A percentile compares a stretch with the other conserved stretches of the same genome.
Evolutionary conservation across 371 early-diverging fungal genomes (phyloP).

Genomic region (Rozella allomycis): DNA sequence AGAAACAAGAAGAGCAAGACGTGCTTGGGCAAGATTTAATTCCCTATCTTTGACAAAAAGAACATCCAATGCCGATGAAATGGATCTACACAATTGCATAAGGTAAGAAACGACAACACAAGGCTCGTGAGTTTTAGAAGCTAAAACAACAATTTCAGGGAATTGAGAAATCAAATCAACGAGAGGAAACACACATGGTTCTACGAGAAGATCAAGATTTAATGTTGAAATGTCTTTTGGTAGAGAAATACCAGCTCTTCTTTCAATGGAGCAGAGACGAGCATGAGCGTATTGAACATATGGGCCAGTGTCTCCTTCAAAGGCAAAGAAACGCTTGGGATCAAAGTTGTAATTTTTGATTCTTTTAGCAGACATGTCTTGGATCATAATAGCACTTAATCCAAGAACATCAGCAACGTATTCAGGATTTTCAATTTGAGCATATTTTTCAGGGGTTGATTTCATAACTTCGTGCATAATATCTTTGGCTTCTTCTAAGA

Average conservation of each 20-base stretch:
- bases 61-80: constrained; percentile 58
- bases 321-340: constrained; percentile 82
- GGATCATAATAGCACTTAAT: constrained; percentile 74
- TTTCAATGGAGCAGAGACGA: constrained; percentile 82
- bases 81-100: constrained; percentile 59
- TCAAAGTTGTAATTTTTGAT: constrained; percentile 94
- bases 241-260: constrained; percentile 37
- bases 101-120: constrained; percentile 80
- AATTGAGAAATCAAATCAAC: constrained; percentile 65
- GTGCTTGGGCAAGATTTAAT: constrained; percentile 52
- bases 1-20: constrained; percentile 48
- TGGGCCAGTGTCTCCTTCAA: constrained; percentile 97
- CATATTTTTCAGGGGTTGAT: constrained; percentile 60
- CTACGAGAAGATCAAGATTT: constrained; percentile 30
- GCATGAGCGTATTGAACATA: constrained; percentile 96
- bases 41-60: constrained; percentile 62
- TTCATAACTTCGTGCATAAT: constrained; percentile 86
- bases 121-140: constrained; percentile 54
- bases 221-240: constrained; percentile 1
- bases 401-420: constrained; percentile 48
- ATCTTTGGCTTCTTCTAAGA: constrained; percentile 71
- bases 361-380: constrained; percentile 89
- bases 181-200: constrained; percentile 45
- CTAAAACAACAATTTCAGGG: constrained; percentile 54
- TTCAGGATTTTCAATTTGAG: constrained; percentile 63